Base-by-base conservation (phyloP, 1,284 basidiomycete genomes). In the Neolentinus lepideus region DNA sequence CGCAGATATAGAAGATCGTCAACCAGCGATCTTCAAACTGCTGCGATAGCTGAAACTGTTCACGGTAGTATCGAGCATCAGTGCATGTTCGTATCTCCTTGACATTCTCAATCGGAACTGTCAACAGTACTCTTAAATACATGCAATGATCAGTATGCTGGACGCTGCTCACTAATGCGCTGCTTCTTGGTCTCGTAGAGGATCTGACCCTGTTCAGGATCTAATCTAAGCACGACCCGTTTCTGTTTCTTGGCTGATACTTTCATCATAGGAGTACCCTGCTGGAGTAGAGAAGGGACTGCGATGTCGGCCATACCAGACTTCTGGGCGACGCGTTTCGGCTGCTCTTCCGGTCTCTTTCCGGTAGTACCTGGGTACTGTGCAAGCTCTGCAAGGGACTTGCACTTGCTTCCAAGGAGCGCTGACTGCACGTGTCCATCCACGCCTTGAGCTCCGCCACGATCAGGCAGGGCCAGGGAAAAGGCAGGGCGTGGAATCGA, bases 101-200 rank as follows among this genome's bases (percentile, higher is more conserved):
- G 68, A 99, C 94, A 61, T 84, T 84, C 68, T 93, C 92, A 62
- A 98, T 88, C 2, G 90, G 88, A 55, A 97, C 94, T 92, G 65
- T 26, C 22, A 35, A 11, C 31, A 33, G 45, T 16, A 25, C 3
- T 25, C 6, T n/a, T n/a, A 4, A 50, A 25, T 50, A 3, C 12
- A 16, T 16, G 25, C 11, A 25, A 21, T 36, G n/a, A 35, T 19
- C 12, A 14, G 46, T 6, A 35, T 47, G n/a, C n/a, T 43, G 38
- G n/a, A n/a, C 21, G 51, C 16, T 22, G 83, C 88, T 61, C 61
- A 94, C 92, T 84, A 62, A 84, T 80, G 24, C 85, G 82, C 31
- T 77, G 75, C 67, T 86, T 88, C 68, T 85, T 88, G 48, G 90
- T 92, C 59, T 92, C 84, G 85, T 91, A 98, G 3, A 88, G 68